Conservation (phyloP, 1,284 basidiomycete genomes). For the Ceratobasidium sp. region DNA sequence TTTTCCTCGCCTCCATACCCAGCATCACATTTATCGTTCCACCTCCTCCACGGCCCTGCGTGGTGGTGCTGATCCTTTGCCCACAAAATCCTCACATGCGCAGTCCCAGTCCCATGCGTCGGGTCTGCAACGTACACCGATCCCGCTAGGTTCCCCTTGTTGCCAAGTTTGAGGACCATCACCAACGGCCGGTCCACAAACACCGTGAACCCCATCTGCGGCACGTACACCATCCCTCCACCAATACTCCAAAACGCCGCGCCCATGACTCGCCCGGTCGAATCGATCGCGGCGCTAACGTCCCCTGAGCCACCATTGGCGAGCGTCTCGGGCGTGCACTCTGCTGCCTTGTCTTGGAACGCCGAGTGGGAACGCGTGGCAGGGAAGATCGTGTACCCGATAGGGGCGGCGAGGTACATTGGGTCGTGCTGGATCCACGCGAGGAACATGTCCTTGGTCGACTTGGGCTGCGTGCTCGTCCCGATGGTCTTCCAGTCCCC, state of each 20-base stretch:
- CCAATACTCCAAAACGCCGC: conserved; percentile 39
- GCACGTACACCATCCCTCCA: conserved; percentile 22
- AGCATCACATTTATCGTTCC: not conserved
- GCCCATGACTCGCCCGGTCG: conserved; percentile 2
- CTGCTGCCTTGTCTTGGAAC: conserved; percentile 25
- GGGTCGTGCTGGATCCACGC: conserved; percentile 66
- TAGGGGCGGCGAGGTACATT: conserved; percentile 53
- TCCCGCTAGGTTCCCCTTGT: conserved; percentile 11
- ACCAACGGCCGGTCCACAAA: conserved; percentile 30
- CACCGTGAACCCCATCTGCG: conserved; percentile 30
- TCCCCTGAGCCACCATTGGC: conserved; percentile 13
- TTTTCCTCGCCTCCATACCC: not conserved
- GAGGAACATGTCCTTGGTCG: conserved; percentile 68
- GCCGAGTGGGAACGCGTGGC: conserved; percentile 48
- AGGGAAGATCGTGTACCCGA: conserved; percentile 68
- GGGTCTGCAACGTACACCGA: conserved; percentile 32
- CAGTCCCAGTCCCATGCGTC: conserved; percentile 27
- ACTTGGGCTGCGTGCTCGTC: conserved; percentile 64
- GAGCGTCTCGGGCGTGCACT: conserved; percentile 8
- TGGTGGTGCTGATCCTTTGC: not conserved
- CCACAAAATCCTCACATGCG: conserved; percentile 29
- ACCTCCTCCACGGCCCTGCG: not conserved
- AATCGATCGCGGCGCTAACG: conserved; percentile 36
- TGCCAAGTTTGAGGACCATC: conserved; percentile 30
- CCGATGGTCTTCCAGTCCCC: conserved; percentile 74